phyloP scores from a whole-genome alignment of 805 yeast genomes.

The Hanseniaspora mollemarum region DNA sequence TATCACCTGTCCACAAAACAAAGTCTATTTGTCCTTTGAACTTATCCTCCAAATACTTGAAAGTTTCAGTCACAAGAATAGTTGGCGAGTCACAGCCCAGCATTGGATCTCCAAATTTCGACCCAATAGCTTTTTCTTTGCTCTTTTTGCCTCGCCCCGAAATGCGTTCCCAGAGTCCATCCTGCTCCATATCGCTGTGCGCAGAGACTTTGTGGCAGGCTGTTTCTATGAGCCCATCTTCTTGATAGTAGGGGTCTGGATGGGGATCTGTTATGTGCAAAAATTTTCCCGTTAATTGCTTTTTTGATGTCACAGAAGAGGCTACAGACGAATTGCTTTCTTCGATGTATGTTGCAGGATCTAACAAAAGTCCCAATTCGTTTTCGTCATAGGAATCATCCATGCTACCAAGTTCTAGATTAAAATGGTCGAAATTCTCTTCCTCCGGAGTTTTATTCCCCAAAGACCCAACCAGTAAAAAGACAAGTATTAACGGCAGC shows the following conservation, averaged over 20 bases:
- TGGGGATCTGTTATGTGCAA: constrained; percentile 81
- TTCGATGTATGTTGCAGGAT: neutral
- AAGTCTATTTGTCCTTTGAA: constrained; percentile 65
- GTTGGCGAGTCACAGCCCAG: constrained; percentile 71
- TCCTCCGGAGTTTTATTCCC: too few species aligned
- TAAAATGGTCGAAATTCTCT: neutral
- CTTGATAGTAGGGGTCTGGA: constrained; percentile 59
- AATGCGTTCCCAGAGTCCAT: too few species aligned
- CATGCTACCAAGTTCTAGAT: neutral
- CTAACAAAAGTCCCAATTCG: neutral
- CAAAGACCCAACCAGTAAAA: too few species aligned
- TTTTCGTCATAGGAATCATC: neutral
- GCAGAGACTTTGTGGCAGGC: constrained; percentile 36
- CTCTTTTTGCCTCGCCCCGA: constrained; percentile 17
- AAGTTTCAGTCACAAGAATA: constrained; percentile 46
- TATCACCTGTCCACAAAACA: constrained; percentile 86
- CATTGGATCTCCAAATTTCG: constrained; percentile 62
- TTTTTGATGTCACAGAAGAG: neutral
- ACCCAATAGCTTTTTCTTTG: constrained; percentile 38
- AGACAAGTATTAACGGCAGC: too few species aligned
- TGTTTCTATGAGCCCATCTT: constrained; percentile 38
- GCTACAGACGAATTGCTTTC: neutral
- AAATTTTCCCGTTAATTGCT: constrained; percentile 55
- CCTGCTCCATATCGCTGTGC: neutral
- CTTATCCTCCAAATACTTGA: constrained; percentile 54